Evolutionary conservation across 1,284 basidiomycete genomes (phyloP), one percentile per base, ranked within the genome.

Genomic region (Sanghuangporus weigelae): DNA sequence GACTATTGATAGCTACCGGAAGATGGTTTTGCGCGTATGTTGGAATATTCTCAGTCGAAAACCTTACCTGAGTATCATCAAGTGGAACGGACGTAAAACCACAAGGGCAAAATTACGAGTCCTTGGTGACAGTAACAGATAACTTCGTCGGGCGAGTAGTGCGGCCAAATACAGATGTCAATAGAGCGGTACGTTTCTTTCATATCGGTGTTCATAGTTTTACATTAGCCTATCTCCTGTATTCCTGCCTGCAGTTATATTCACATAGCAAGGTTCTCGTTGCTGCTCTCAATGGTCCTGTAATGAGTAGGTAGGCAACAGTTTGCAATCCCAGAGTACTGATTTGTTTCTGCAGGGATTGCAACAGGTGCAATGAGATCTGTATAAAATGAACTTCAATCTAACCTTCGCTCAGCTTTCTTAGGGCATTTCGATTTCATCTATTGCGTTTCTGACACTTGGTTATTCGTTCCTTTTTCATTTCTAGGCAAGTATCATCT

Each of bases 391-490:
- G 44, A n/a, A 11, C 10, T 16, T 16, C 16, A 46, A 7, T 7
- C 44, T 46, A n/a, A 46, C 1, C 16, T 46, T 46, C 44, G 39
- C 53, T 2, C 67, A 89, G 87, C 87, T 1, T 83, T 88, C 68
- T 74, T 90, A 23, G 87, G 87, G 1, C 81, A 88, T 66, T 89
- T 89, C 68, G 87, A 90, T 70, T 88, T 90, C 69, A 86, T 90
- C 31, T 90, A 88, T 66, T 78, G 81, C 16, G 72, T 89, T 65
- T 83, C 85, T 1, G 76, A 79, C 61, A 79, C 75, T 1, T 90
- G 85, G 84, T 71, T 90, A 11, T 81, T 82, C 35, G 77, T 84
- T 0, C 87, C 86, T 0, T 90, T 90, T 69, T 79, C 86, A 0
- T 88, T 87, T 68, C 69, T 90, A n/a, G 87, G 87, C 85, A 49